Evolutionary conservation across 495 filamentous ascomycete species (phyloP), one percentile per base, ranked within the genome.

Genomic region (Alectoria sarmentosa): DNA sequence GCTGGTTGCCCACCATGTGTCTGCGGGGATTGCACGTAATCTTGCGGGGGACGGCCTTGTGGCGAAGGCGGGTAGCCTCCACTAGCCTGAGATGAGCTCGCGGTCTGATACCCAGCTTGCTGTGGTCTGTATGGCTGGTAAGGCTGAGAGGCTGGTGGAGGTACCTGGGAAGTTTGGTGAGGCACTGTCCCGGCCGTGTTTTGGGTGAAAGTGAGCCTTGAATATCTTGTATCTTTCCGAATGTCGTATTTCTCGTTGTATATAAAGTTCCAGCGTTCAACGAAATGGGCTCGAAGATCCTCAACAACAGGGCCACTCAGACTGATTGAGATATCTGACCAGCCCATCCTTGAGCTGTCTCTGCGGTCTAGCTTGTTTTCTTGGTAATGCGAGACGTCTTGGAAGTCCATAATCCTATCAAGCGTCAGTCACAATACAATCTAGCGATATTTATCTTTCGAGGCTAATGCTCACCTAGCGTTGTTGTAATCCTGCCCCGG

Each of bases 401-500:
- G 81, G 74, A 98, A 98, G 70, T 98, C 93, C 70, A 86, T 87
- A 26, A 92, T 82, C 48, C 91, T 76, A 41, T 52, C 13, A 21
- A 21, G n/a, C 3, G 19, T 56, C 2, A 46, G n/a, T 42, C 1
- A 72, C 63, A 52, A 74, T n/a, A n/a, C 15, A 23, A 0, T 38
- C n/a, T 28, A 17, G 7, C 6, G 14, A 59, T 5, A 14, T 7
- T 42, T 42, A 17, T 8, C 5, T 23, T 44, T 19, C 23, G 15
- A 23, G 41, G 38, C 36, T 19, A 23, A 7, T 17, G 23, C 46
- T 63, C 56, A 67, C 65, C 65, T 58, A 38, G 91, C 91, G 71
- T 98, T 96, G 76, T 98, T 98, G 75, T 89, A 98, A 71, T 98
- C 93, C 67, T 98, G 93, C 9, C 92, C 92, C 0, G 90, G 89